Evolutionary conservation across 805 yeast species (phyloP).

Genomic region (Starmerella kuoi): DNA sequence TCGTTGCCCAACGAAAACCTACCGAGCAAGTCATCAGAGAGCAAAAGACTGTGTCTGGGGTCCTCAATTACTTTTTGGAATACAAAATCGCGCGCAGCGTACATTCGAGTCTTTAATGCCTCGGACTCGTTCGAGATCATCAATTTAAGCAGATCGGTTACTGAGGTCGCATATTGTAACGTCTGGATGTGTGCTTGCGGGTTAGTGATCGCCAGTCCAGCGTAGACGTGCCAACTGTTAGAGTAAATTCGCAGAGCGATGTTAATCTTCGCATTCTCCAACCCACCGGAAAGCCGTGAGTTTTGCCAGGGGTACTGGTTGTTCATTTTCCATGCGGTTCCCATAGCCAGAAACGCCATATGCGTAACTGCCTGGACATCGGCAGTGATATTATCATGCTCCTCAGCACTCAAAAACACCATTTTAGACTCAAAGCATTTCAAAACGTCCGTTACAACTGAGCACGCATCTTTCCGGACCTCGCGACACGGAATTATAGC

Average conservation of each 20-base stretch:
- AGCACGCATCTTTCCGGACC: conserved; percentile 36
- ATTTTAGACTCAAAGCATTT: conserved; percentile 65
- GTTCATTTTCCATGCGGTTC: conserved; percentile 79
- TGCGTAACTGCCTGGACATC: conserved; percentile 98
- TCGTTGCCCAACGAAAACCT: conserved; percentile 63
- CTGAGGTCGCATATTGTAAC: conserved; percentile 74
- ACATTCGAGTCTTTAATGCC: conserved; percentile 46
- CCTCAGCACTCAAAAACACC: conserved; percentile 67
- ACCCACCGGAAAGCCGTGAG: conserved; percentile 78
- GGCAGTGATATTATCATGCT: conserved; percentile 91
- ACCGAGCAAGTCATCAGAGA: conserved; percentile 71
- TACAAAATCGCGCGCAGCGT: conserved; percentile 58
- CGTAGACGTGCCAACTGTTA: conserved; percentile 96
- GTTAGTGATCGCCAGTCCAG: conserved; percentile 91
- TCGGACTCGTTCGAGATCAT: conserved; percentile 60
- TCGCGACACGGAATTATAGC: conserved; percentile 74
- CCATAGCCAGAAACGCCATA: conserved; percentile 95
- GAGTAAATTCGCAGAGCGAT: conserved; percentile 82
- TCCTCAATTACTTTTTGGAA: conserved; percentile 48
- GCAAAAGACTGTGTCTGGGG: conserved; percentile 43
- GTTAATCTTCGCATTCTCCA: conserved; percentile 91
- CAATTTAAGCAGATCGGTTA: conserved; percentile 68
- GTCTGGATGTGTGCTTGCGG: conserved; percentile 90
- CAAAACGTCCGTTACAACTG: conserved; percentile 51
- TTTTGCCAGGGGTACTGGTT: conserved; percentile 84